Base-by-base conservation (phyloP, 2,329 filamentous ascomycete genomes). In the Curvularia hawaiiensis region DNA sequence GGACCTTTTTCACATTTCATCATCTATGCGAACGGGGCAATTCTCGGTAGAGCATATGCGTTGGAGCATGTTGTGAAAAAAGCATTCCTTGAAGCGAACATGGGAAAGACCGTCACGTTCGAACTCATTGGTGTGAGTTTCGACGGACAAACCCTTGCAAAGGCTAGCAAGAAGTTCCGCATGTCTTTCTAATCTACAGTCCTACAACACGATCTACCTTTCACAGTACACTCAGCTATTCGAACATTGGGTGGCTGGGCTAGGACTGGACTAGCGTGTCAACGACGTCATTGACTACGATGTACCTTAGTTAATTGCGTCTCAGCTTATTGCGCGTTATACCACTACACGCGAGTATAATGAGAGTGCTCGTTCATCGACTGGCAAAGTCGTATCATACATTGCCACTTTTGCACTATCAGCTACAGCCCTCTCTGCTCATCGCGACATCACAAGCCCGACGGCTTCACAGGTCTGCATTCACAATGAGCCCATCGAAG, bases 1-100 rank as follows among this genome's bases (percentile, higher is more conserved):
- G 76, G 76, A 0, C 63, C 73, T 1, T 75, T 75, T 46, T 64
- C 74, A 1, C 62, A 76, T 43, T 78, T 78, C 40, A 2, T 33
- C 1, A 54, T 78, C 10, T 8, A 47, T 1, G 40, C 74, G 12
- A 58, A 70, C 41, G 72, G 63, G 3, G 4, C 64, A 4, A 6
- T 45, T 4, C 12, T 70, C 0, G 73, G 68, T 1, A 65, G 66
- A 52, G 69, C 68, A 11, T 76, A 77, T 63, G 69, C 70, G 1
- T 38, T 69, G 35, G 71, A 75, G 41, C 64, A 63, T 33, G 20
- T 71, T 3, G 11, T 75, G 3, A 50, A 50, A 10, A 38, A 55
- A 4, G 11, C 26, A 18, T 46, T 73, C 5, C 33, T 68, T 14
- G 54, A 65, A 9, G 11, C 39, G 10, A 5, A 31, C 9, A 24